A percentile compares a stretch with the other conserved stretches of the same genome.
Evolutionary conservation across 2,329 filamentous ascomycete species (phyloP).

Genomic region (Verticillium nubilum): DNA sequence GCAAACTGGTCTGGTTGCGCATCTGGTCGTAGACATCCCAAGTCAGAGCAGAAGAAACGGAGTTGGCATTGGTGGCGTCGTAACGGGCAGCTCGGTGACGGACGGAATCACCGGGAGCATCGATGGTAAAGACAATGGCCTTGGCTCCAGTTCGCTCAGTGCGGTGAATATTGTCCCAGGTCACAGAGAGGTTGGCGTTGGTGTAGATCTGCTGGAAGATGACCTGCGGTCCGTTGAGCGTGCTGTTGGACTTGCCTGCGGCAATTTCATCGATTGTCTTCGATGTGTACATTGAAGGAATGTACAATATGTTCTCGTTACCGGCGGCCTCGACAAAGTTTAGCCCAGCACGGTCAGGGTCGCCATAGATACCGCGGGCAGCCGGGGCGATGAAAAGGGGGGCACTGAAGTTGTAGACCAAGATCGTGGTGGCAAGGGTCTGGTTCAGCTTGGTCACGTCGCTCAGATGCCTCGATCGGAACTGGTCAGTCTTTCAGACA

Average conservation of each 20-base stretch:
- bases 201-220: conserved; percentile 30
- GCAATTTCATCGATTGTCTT: conserved; percentile 28
- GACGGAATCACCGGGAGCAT: conserved; percentile 17
- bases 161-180: conserved; percentile 24
- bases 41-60: conserved; percentile 10
- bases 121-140: conserved; percentile 32
- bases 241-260: conserved; percentile 17
- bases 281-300: conserved; percentile 18
- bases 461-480: conserved; percentile 34
- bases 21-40: conserved; percentile 23
- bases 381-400: conserved; percentile 46
- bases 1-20: conserved; percentile 24
- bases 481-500: conserved; percentile 37
- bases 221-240: conserved; percentile 19
- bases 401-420: conserved; percentile 40
- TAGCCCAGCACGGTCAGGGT: conserved; percentile 36
- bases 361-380: conserved; percentile 34
- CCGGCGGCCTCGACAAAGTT: conserved; percentile 41
- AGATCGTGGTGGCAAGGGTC: conserved; percentile 31
- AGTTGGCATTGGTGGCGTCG: conserved; percentile 12
- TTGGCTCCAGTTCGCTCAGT: conserved; percentile 27
- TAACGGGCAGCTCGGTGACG: conserved; percentile 16
- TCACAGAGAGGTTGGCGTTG: conserved; percentile 24
- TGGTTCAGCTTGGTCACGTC: conserved; percentile 30
- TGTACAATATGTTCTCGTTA: conserved; percentile 39